Evolutionary conservation across 345 rosid species (phyloP).

Genomic region (Reutealis trisperma): DNA sequence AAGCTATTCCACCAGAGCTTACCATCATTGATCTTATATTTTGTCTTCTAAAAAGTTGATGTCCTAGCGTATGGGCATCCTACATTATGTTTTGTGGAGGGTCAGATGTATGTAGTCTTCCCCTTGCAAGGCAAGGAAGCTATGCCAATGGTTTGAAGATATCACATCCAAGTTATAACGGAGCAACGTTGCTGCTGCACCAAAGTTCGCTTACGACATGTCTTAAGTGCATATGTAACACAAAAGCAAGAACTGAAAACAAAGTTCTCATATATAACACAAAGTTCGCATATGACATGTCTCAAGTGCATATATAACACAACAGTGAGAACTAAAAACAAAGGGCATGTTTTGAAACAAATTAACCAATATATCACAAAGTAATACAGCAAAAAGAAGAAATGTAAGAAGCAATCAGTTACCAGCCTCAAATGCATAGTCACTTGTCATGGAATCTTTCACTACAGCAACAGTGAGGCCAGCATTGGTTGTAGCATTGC

Average conservation of each 20-base stretch:
- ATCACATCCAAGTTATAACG: neutral
- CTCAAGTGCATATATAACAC: no score
- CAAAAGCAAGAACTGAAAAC: no score
- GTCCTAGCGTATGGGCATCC: neutral
- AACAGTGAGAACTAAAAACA: neutral
- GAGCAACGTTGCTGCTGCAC: neutral
- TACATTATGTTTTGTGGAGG: neutral
- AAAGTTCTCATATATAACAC: neutral
- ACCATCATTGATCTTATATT: neutral
- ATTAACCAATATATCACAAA: neutral
- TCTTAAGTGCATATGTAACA: neutral
- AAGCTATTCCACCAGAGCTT: neutral
- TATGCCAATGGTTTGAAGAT: neutral
- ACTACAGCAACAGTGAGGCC: constrained; percentile 98
- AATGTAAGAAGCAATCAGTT: constrained; percentile 29
- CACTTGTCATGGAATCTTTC: constrained; percentile 85
- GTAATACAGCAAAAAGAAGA: neutral
- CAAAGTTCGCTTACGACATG: neutral
- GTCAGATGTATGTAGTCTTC: neutral
- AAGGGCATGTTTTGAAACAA: neutral
- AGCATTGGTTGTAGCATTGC: constrained; percentile 88
- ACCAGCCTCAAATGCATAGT: constrained; percentile 99
- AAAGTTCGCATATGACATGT: neutral
- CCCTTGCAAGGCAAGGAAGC: neutral
- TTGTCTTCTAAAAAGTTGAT: neutral